Base-by-base conservation (phyloP, 2,329 filamentous ascomycete genomes). In the Zymoseptoria pseudotritici region DNA sequence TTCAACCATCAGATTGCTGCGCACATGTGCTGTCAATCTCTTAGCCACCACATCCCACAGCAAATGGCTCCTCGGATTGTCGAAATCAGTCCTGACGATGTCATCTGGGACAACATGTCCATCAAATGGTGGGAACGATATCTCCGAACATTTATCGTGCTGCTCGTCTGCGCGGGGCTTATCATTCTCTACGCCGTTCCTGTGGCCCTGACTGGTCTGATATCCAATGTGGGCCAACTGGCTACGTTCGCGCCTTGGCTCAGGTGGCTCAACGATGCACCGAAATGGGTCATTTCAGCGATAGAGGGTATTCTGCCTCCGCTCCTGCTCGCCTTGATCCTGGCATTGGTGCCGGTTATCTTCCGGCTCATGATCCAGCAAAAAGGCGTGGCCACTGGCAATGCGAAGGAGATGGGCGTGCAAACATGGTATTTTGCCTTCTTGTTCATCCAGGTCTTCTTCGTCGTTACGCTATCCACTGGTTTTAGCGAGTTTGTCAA, bases 1-100 rank as follows among this genome's bases (percentile, higher is more conserved):
- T 99, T 99, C 81, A 96, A 99, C 70, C 89, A 97, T 71, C 94
- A 99, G 72, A 90, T 97, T 1, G 92, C 93, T 5, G 94, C 94
- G 0, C 94, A 99, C 70, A 97, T 99, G 94, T 94, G 93, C 60
- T 97, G 91, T 72, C 94, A 99, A 73, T 86, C 90, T 54, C 82
- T 95, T 53, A 91, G 89, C 49, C 91, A 97, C 72, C 94, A 99
- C 69, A 75, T 96, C 0, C 94, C 94, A 1, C 90, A 90, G 67
- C 89, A 96, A 53, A 99, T 99, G 94, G 83, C 90, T 1, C 94
- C 94, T 0, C 85, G 94, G 26, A 83, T 90, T 50, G 89, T 96
- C n/a, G 94, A 99, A 72, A 91, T 99, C 53, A 91, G 91, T 6
- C 94, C 94, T 0, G 87, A 87, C 51, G 92, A 97, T 71, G 91